Percentiles rank a stretch among this genome's conserved stretches.
phyloP scores from a whole-genome alignment of 2,329 filamentous ascomycete genomes.

The Paraconiothyrium brasiliense region DNA sequence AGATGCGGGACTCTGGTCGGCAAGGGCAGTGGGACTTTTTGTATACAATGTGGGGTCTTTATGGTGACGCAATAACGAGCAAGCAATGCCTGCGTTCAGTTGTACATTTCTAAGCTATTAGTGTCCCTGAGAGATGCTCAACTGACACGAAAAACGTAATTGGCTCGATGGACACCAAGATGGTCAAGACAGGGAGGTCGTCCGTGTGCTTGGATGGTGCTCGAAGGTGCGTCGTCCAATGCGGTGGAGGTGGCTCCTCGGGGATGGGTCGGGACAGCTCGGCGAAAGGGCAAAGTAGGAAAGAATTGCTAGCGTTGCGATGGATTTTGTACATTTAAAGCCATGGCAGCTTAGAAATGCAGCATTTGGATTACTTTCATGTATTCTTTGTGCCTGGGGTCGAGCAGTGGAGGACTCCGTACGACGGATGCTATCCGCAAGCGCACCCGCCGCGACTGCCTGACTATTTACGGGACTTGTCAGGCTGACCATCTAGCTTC shows the following conservation, averaged over 20 bases:
- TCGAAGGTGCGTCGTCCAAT: background rate
- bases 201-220: background rate
- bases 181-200: background rate
- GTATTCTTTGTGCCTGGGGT: background rate
- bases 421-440: background rate
- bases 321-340: background rate
- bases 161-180: background rate
- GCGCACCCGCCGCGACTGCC: background rate
- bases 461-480: no score
- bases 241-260: background rate
- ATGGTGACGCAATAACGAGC: slow-evolving; percentile 25
- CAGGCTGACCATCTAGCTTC: background rate
- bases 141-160: background rate
- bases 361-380: slow-evolving; percentile 1
- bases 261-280: slow-evolving; percentile 6
- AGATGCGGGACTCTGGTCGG: slow-evolving; percentile 4
- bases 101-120: slow-evolving; percentile 14
- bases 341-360: slow-evolving; percentile 3
- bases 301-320: background rate
- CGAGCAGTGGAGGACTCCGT: background rate
- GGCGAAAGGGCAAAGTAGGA: background rate
- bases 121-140: background rate
- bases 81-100: slow-evolving; percentile 7
- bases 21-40: slow-evolving; percentile 13
- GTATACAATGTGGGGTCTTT: slow-evolving; percentile 24